Conservation (phyloP, 2,329 filamentous ascomycete species). For the Alternaria incomplexa region DNA sequence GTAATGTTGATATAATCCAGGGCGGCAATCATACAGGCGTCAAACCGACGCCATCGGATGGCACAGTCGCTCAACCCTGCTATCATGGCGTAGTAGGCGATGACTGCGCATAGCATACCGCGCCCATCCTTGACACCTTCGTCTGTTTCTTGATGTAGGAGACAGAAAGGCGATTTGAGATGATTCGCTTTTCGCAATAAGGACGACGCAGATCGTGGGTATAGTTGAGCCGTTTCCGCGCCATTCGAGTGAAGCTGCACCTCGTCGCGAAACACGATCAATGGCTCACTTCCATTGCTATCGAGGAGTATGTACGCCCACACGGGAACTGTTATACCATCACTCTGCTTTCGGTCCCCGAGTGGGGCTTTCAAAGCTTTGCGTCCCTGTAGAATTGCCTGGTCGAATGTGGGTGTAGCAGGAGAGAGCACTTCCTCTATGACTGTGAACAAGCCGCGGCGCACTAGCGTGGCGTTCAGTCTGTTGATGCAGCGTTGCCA, state of each 20-base stretch:
- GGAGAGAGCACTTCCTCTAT: background rate
- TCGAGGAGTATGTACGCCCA: background rate
- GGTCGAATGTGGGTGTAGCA: background rate
- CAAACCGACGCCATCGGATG: background rate
- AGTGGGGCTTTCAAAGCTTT: background rate
- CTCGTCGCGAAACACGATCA: background rate
- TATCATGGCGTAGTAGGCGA: background rate
- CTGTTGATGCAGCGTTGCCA: background rate
- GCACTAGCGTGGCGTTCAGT: background rate
- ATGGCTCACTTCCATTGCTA: background rate
- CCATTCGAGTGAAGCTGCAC: rapidly evolving
- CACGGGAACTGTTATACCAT: background rate
- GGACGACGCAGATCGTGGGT: background rate
- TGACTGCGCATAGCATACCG: background rate
- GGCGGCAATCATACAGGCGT: background rate
- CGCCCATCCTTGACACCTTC: background rate
- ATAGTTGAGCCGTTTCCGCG: background rate
- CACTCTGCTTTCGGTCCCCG: background rate
- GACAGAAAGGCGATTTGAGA: background rate
- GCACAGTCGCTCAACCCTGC: background rate
- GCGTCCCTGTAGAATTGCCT: background rate
- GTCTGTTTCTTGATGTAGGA: background rate
- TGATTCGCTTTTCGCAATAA: background rate
- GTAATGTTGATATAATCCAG: background rate
- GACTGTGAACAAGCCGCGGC: background rate